Evolutionary conservation across 2,329 filamentous ascomycete species (phyloP).

Genomic region (Annulohypoxylon truncatum): DNA sequence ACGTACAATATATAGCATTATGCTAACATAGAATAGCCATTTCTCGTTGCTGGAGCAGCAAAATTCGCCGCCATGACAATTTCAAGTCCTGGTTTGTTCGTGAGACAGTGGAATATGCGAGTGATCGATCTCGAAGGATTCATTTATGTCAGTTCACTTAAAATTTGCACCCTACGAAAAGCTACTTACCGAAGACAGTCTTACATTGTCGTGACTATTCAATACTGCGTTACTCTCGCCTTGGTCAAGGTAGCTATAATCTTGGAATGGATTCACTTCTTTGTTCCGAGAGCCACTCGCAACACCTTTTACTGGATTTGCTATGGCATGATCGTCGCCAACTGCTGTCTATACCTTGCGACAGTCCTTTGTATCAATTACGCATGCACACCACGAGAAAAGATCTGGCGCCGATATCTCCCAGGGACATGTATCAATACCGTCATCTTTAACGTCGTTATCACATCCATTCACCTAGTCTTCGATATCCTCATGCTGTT

Average conservation of each 20-base stretch:
- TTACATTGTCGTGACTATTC: slow-evolving; percentile 8
- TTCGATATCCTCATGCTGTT: slow-evolving; percentile 59
- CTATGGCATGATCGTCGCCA: slow-evolving; percentile 22
- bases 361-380: slow-evolving; percentile 22
- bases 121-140: slow-evolving; percentile 19
- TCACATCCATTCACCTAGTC: slow-evolving; percentile 44
- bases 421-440: slow-evolving; percentile 32
- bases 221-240: slow-evolving; percentile 6
- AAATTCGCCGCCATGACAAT: neutral
- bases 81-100: slow-evolving; percentile 30
- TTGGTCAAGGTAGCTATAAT: slow-evolving; percentile 39
- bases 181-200: neutral
- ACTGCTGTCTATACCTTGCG: slow-evolving; percentile 19
- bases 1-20: neutral
- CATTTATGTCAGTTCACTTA: slow-evolving; percentile 23
- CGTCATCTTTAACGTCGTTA: slow-evolving; percentile 16
- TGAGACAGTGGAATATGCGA: slow-evolving; percentile 40
- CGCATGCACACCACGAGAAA: slow-evolving; percentile 31
- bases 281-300: slow-evolving; percentile 25
- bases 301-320: slow-evolving; percentile 35
- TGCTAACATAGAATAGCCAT: slow-evolving; percentile 3
- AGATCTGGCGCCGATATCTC: slow-evolving; percentile 33
- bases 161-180: neutral
- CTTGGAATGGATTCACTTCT: slow-evolving; percentile 38
- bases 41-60: neutral